Conservation (phyloP, 257 asterid species). For the Rehmannia glutinosa region DNA sequence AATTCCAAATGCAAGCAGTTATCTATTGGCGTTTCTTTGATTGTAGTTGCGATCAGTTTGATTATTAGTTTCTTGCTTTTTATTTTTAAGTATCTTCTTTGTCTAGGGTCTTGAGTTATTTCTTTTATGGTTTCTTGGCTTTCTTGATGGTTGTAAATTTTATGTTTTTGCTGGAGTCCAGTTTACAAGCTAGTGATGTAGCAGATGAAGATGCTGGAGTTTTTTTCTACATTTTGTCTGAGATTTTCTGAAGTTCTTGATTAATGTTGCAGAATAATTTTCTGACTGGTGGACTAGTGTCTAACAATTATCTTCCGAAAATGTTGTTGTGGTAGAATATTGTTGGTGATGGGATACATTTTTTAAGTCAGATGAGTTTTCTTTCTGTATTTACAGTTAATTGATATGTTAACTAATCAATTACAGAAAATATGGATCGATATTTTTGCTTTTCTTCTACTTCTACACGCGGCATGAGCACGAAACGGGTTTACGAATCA, state of each 20-base stretch:
- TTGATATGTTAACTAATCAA: neutral
- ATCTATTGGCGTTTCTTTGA: neutral
- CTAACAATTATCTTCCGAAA: neutral
- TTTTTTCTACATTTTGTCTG: neutral
- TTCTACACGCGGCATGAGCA: too few species aligned
- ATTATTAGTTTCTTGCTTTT: conserved; percentile 1
- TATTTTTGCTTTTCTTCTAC: neutral
- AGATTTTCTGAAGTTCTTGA: neutral
- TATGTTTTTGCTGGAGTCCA: neutral
- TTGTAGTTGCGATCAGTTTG: conserved; percentile 20
- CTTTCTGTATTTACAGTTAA: neutral
- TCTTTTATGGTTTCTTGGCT: neutral
- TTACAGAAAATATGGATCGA: neutral
- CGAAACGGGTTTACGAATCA: neutral
- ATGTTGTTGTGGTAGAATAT: neutral
- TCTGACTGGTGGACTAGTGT: neutral
- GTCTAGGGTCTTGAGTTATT: neutral
- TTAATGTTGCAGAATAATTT: neutral
- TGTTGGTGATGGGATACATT: neutral
- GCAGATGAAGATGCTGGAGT: neutral
- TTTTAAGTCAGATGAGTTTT: neutral
- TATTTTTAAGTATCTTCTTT: neutral
- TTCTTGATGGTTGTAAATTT: neutral
- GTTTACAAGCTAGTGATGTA: too few species aligned
- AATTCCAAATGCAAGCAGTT: neutral